phyloP scores from a whole-genome alignment of 352 stramenopile species.

The Thalassiosira hispida region DNA sequence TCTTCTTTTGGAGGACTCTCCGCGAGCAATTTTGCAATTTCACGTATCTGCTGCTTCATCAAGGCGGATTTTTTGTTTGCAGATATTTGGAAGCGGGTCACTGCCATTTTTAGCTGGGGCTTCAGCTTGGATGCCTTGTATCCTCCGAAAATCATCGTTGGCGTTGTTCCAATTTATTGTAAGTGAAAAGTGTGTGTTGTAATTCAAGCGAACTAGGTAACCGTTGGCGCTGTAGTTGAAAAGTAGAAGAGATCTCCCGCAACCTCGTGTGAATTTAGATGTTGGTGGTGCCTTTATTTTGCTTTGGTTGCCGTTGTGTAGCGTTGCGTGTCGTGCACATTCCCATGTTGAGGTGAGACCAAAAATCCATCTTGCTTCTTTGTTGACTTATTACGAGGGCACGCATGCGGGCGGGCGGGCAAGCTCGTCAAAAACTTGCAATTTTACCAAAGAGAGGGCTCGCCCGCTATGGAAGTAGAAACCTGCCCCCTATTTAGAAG shows the following conservation, averaged over 20 bases:
- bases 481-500: not conserved
- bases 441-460: not conserved
- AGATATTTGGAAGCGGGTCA: slow-evolving; percentile 75
- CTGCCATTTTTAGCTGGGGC: slow-evolving; percentile 82
- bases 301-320: too few species aligned
- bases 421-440: not conserved
- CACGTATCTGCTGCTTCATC: slow-evolving; percentile 77
- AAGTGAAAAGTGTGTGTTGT: too few species aligned
- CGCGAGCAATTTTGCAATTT: slow-evolving; percentile 73
- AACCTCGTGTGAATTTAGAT: too few species aligned
- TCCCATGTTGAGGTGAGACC: too few species aligned
- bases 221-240: too few species aligned
- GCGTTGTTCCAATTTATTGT: not conserved
- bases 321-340: too few species aligned
- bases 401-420: not conserved
- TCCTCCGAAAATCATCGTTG: slow-evolving; percentile 35
- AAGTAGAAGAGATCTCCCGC: too few species aligned
- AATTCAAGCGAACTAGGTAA: too few species aligned
- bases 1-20: slow-evolving; percentile 82
- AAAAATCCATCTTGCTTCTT: too few species aligned
- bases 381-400: too few species aligned
- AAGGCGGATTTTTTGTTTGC: slow-evolving; percentile 81
- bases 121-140: slow-evolving; percentile 79
- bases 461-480: not conserved
- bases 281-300: too few species aligned